Conservation (phyloP, 2,329 filamentous ascomycete species). For the Pseudocercospora macadamiae region DNA sequence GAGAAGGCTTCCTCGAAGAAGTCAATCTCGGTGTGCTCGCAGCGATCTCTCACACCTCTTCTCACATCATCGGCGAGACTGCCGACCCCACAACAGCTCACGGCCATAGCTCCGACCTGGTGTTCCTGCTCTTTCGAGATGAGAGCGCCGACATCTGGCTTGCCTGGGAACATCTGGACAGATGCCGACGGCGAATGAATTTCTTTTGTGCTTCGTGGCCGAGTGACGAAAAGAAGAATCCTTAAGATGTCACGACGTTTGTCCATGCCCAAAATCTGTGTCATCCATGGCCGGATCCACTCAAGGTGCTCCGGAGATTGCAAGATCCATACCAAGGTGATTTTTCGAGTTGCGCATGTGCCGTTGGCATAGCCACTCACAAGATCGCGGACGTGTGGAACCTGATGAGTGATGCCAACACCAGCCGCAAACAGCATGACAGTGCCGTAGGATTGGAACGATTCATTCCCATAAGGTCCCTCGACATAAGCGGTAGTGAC, state of each 20-base stretch:
- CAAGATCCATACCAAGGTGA: constrained; percentile 91
- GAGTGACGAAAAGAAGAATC: constrained; percentile 87
- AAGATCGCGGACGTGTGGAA: constrained; percentile 79
- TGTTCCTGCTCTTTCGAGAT: constrained; percentile 78
- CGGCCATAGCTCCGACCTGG: constrained; percentile 85
- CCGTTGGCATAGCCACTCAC: constrained; percentile 62
- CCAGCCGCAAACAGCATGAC: constrained; percentile 88
- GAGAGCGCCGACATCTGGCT: constrained; percentile 80
- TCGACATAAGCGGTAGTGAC: constrained; percentile 76
- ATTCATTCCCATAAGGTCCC: constrained; percentile 81
- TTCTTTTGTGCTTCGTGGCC: constrained; percentile 80
- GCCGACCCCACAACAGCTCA: constrained; percentile 78
- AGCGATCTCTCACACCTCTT: constrained; percentile 65
- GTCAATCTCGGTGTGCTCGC: constrained; percentile 69
- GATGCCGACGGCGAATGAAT: constrained; percentile 75
- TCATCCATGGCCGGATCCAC: constrained; percentile 94
- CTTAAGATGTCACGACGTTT: constrained; percentile 79
- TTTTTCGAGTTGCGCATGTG: constrained; percentile 76
- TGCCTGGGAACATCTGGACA: constrained; percentile 89
- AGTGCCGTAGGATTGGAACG: constrained; percentile 89
- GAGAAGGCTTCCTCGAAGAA: constrained; percentile 80
- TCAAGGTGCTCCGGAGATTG: constrained; percentile 86
- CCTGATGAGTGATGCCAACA: constrained; percentile 92
- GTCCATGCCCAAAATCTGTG: constrained; percentile 77
- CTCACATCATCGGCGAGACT: constrained; percentile 75